Evolutionary conservation across 148 eudicot species (phyloP), one percentile per base, ranked within the genome.

Genomic region (Nyssa sinensis): DNA sequence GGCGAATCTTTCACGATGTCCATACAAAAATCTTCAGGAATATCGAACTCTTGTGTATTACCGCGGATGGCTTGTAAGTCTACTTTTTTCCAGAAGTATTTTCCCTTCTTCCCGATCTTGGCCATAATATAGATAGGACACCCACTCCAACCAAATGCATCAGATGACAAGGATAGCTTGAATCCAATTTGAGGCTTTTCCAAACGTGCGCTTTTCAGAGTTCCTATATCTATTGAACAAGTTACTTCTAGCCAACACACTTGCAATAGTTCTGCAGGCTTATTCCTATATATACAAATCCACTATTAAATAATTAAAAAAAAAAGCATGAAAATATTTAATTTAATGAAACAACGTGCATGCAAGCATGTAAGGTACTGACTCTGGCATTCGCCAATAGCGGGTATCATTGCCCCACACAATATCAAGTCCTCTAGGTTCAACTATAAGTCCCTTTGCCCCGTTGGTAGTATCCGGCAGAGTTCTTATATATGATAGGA

Each of bases 181-280:
- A 79, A 79, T 5, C 63, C 70, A 6, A 79, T 67, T 23, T 68
- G 69, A 31, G 74, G 74, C 3, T 4, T 33, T 55, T n/a, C n/a
- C n/a, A n/a, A n/a, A n/a, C n/a, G n/a, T n/a, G n/a, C n/a, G n/a
- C n/a, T 49, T 74, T 9, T 23, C 11, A 0, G 67, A 33, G 3
- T 19, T 10, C 0, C 34, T 47, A 23, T 32, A 5, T 51, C 30
- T 7, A 68, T 37, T 3, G 53, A 17, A 49, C 69, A 49, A 5
- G 77, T 74, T 3, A 79, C 81, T 59, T 79, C 77, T 1, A 79
- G 81, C 81, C 81, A 79, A 12, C 32, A 66, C 41, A 79, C 77
- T 63, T 79, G 81, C 3, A 47, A 14, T 1, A 78, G 66, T 60
- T 55, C 71, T 47, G 76, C 72, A 1, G 75, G 53, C 27, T 2